Evolutionary conservation across 2,329 filamentous ascomycete genomes (phyloP), one percentile per base, ranked within the genome.

Genomic region (Alternaria rosae): DNA sequence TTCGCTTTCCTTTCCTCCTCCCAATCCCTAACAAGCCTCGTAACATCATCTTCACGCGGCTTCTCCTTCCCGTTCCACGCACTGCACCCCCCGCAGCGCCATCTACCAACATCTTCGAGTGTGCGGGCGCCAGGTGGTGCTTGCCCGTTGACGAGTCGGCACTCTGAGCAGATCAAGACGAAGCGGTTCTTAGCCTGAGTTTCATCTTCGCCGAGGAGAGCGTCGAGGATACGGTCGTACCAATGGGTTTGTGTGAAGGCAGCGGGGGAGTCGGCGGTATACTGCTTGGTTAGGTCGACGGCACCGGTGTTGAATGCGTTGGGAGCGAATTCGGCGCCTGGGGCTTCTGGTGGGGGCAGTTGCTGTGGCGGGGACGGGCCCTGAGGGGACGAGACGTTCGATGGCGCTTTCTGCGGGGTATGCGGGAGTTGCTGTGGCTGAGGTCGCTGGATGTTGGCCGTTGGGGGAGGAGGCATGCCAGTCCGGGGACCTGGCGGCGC

Each of bases 151-250:
- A 99, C 94, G 2, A 97, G 86, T 28, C 92, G 86, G 78, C 95
- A 99, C 41, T 86, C 84, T 30, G 84, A 80, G 80, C 95, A 99
- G 57, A 99, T 92, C 66, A 99, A 84, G 8, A 89, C 94, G 61
- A 97, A 88, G 17, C 95, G 89, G 79, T 98, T 98, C 82, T 93
- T 96, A 3, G 94, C 88, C 12, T 92, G 89, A 5, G 92, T 96
- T 80, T 99, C 95, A 73, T 99, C 95, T 75, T 99, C 95, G 52
- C 95, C 95, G 0, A 99, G 86, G 25, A 99, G 87, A 0, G 97
- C 88, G 74, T 99, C 95, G 59, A 99, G 84, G 55, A 99, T 89
- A 58, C 94, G 89, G 77, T 99, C 95, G 80, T 98, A 99, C 95
- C 95, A 99, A 75, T 91, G 89, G 15, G 88, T 82, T 68, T 78